These are phyloP conservation scores for Lolium perenne DNA, from an alignment of 176 grass and related monocot genomes.

Conservation along the genomic window DNA sequence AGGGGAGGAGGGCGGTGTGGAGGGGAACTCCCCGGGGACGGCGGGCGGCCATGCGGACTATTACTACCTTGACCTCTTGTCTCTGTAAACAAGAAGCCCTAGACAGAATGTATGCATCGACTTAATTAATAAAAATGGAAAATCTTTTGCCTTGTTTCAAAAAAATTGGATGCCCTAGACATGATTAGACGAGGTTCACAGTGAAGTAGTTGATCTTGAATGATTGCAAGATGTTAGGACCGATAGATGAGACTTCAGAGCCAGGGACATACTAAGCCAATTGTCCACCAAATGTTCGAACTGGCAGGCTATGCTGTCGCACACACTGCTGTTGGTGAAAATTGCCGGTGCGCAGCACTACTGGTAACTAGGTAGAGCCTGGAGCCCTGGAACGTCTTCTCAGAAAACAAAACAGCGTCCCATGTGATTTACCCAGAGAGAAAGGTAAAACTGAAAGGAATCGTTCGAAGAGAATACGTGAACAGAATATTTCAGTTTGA, in stretches of 20 bases:
- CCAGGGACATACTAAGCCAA: too few relatives aligned
- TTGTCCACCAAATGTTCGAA: too few relatives aligned
- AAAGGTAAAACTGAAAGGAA: constrained; percentile 35
- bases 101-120: neutral
- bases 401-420: neutral
- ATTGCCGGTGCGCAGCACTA: too few relatives aligned
- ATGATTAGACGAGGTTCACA: neutral
- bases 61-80: neutral
- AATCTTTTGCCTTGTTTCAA: too few relatives aligned
- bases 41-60: too few relatives aligned
- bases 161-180: neutral
- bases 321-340: too few relatives aligned
- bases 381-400: neutral
- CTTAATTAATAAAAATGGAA: neutral
- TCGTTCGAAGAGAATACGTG: constrained; percentile 27
- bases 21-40: too few relatives aligned
- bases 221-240: neutral
- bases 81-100: neutral
- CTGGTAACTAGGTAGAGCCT: neutral
- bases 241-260: neutral
- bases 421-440: neutral
- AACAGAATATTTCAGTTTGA: constrained; percentile 31
- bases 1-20: too few relatives aligned
- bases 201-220: constrained; percentile 16
- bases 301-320: too few relatives aligned